phyloP scores from a whole-genome alignment of 768 basidiomycete genomes.

The Amanita molliuscula region DNA sequence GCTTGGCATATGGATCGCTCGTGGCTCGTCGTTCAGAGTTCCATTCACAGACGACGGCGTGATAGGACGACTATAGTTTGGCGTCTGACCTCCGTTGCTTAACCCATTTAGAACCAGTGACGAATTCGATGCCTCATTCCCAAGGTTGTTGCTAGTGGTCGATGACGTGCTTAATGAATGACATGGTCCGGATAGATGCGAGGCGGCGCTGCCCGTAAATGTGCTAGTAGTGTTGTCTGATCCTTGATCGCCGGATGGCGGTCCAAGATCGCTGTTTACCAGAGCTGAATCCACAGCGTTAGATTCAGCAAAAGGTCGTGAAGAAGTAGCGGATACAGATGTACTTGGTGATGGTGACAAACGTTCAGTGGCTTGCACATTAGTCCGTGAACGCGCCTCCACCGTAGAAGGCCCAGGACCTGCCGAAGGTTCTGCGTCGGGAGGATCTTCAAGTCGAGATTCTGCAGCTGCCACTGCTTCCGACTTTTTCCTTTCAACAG shows the following conservation, averaged over 20 bases:
- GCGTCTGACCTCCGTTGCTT: background rate
- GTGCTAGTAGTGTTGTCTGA: background rate
- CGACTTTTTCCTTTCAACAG: conserved; percentile 55
- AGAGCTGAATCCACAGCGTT: conserved; percentile 6
- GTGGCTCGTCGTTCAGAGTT: background rate
- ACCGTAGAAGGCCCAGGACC: conserved; percentile 23
- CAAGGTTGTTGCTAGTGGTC: conserved; percentile 33
- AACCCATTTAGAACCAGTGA: background rate
- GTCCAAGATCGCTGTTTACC: background rate
- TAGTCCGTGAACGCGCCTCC: conserved; percentile 16
- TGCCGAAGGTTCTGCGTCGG: conserved; percentile 14
- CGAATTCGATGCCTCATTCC: background rate
- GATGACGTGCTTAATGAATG: conserved; percentile 36
- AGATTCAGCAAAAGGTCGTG: conserved; percentile 19
- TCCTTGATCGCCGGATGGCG: background rate
- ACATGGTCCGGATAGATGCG: conserved; percentile 22
- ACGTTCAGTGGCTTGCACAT: conserved; percentile 12
- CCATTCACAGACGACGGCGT: background rate
- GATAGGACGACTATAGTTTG: background rate
- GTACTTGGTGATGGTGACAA: conserved; percentile 18
- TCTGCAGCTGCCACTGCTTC: conserved; percentile 27
- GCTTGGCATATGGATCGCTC: background rate
- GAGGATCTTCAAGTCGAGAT: conserved; percentile 14
- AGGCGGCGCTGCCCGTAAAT: conserved; percentile 13
- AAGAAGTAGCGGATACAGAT: conserved; percentile 17